These are phyloP conservation scores for Ramaria rubella DNA, from an alignment of 768 basidiomycete species.

Conservation along the genomic window DNA sequence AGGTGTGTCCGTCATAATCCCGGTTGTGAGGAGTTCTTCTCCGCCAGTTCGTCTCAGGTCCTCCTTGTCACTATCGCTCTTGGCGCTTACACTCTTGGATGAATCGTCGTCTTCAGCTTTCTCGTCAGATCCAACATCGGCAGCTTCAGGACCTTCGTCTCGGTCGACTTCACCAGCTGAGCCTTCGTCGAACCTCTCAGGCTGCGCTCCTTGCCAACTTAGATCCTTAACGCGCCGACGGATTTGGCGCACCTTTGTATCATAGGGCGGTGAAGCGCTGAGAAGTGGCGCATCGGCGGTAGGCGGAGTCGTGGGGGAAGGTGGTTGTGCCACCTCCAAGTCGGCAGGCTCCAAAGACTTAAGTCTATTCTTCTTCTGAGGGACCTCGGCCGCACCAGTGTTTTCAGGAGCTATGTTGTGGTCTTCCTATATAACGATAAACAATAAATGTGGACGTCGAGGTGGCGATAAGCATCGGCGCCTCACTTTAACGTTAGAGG, in stretches of 20 bases:
- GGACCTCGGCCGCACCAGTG: not conserved
- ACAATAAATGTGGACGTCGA: not conserved
- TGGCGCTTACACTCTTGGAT: slow-evolving; percentile 10
- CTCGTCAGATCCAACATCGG: not conserved
- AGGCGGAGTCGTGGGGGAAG: slow-evolving; percentile 24
- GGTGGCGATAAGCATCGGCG: not conserved
- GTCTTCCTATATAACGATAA: slow-evolving; percentile 2
- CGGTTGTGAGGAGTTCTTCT: slow-evolving; percentile 34
- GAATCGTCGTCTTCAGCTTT: slow-evolving; percentile 3
- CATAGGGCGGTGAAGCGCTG: slow-evolving; percentile 64
- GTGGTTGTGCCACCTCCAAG: slow-evolving; percentile 17
- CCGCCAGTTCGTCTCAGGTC: not conserved
- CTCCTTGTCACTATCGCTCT: slow-evolving; percentile 10
- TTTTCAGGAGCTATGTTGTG: not conserved
- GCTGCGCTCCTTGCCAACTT: slow-evolving; percentile 47
- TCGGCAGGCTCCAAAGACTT: slow-evolving; percentile 15
- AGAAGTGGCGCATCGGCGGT: slow-evolving; percentile 17
- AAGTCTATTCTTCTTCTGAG: slow-evolving; percentile 9
- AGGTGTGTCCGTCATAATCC: slow-evolving; percentile 30
- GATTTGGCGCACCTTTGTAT: slow-evolving; percentile 74
- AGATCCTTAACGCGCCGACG: slow-evolving; percentile 76
- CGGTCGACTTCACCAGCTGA: slow-evolving; percentile 32
- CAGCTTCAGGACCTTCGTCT: slow-evolving; percentile 57
- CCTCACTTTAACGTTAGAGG: not conserved
- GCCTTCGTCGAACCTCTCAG: slow-evolving; percentile 1